phyloP scores from a whole-genome alignment of 2,329 filamentous ascomycete species.

The Pestalotiopsis sp. region DNA sequence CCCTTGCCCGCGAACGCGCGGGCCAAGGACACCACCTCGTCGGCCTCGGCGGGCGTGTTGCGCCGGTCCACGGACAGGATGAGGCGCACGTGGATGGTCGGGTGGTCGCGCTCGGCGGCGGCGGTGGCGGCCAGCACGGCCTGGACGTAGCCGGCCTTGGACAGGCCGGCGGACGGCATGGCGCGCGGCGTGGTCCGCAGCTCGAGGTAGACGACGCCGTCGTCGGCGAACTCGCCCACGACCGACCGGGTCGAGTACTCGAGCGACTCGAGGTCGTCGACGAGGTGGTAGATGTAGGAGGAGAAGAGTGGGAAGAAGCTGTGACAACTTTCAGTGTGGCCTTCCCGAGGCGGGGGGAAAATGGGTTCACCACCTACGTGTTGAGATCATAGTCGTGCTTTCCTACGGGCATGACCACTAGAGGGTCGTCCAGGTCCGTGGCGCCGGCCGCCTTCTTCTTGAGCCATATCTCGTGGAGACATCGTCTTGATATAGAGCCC shows the following conservation, averaged over 20 bases:
- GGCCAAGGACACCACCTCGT: constrained; percentile 67
- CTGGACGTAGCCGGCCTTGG: constrained; percentile 66
- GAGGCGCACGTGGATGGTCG: constrained; percentile 61
- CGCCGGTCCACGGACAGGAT: constrained; percentile 78
- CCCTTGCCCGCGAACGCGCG: constrained; percentile 52
- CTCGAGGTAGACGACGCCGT: constrained; percentile 79
- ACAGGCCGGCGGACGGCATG: constrained; percentile 54
- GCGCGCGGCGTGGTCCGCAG: constrained; percentile 78
- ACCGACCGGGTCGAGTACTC: constrained; percentile 67
- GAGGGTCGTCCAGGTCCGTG: constrained; percentile 67
- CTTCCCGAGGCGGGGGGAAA: neutral
- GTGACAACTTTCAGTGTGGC: constrained; percentile 11
- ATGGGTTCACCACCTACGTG: constrained; percentile 49
- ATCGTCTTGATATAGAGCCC: constrained; percentile 74
- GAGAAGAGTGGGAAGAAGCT: constrained; percentile 82
- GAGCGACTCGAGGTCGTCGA: constrained; percentile 64
- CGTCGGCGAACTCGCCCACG: constrained; percentile 65
- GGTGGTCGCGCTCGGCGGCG: constrained; percentile 28
- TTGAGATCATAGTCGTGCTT: constrained; percentile 73
- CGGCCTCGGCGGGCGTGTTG: constrained; percentile 59
- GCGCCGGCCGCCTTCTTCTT: constrained; percentile 56
- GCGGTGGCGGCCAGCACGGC: constrained; percentile 68
- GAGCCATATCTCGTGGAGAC: constrained; percentile 75
- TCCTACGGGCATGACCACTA: constrained; percentile 68
- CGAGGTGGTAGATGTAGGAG: constrained; percentile 77